These are phyloP conservation scores for Metschnikowia lachancei DNA, from an alignment of 805 yeast genomes.

Conservation along the genomic window DNA sequence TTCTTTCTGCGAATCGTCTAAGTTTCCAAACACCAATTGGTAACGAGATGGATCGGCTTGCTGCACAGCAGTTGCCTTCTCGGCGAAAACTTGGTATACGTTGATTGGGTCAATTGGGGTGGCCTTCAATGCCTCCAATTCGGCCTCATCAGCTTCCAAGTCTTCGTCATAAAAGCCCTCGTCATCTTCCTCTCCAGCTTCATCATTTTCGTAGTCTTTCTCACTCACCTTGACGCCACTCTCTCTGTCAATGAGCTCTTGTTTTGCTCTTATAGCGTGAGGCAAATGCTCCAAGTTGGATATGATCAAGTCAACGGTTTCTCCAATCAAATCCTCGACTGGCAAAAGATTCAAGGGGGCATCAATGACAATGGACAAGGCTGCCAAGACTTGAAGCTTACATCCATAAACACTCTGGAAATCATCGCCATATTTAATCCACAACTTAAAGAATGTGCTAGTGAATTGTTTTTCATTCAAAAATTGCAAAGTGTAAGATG, in stretches of 20 bases:
- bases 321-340: conserved; percentile 35
- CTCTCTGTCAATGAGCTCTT: conserved; percentile 43
- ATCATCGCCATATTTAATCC: conserved; percentile 47
- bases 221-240: conserved; percentile 30
- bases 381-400: conserved; percentile 50
- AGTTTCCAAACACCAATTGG: conserved; percentile 43
- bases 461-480: conserved; percentile 39
- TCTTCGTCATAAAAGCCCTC: conserved; percentile 22
- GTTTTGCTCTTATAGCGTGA: conserved; percentile 46
- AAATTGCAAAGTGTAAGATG: conserved; percentile 35
- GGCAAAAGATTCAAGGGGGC: conserved; percentile 30
- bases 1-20: conserved; percentile 36
- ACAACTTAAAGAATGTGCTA: conserved; percentile 41
- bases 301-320: conserved; percentile 40
- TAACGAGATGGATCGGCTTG: conserved; percentile 48
- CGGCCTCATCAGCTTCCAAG: conserved; percentile 63
- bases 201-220: conserved; percentile 23
- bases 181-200: conserved; percentile 33
- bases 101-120: conserved; percentile 78
- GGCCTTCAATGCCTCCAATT: conserved; percentile 77
- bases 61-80: conserved; percentile 49
- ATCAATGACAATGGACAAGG: conserved; percentile 38
- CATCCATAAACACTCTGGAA: conserved; percentile 55
- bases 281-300: conserved; percentile 46
- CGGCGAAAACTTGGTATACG: conserved; percentile 64